Evolutionary conservation across 1,139 yeast species (phyloP).

Genomic region (Yamadazyma buinensis): DNA sequence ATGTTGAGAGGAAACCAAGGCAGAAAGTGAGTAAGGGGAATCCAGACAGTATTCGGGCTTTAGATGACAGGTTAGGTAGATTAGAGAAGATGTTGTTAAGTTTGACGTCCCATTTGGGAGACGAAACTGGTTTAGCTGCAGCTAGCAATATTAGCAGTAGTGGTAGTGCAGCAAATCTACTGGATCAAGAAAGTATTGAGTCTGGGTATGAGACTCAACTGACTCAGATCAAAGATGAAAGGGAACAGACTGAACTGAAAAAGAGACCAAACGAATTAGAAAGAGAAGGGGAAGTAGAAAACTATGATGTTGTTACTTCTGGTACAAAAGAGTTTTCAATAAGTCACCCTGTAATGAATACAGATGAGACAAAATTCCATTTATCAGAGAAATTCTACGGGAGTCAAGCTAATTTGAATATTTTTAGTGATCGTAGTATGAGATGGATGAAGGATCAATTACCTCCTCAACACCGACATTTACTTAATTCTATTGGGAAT

Average conservation of each 20-base stretch:
- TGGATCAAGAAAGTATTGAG: too few relatives aligned
- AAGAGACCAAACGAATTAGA: not conserved
- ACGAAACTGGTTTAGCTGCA: not conserved
- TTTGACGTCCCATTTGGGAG: constrained; percentile 7
- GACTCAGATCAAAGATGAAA: too few relatives aligned
- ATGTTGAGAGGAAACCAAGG: constrained; percentile 15
- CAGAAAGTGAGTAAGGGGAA: constrained; percentile 3
- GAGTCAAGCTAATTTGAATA: constrained; percentile 16
- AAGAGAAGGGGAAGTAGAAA: not conserved
- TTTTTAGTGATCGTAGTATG: constrained; percentile 17
- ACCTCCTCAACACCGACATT: constrained; percentile 12
- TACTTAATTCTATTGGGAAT: constrained; percentile 28
- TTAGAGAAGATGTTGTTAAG: constrained; percentile 9
- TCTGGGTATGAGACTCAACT: too few relatives aligned
- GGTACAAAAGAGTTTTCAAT: constrained; percentile 1
- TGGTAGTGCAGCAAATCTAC: too few relatives aligned
- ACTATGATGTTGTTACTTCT: not conserved
- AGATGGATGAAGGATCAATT: constrained; percentile 14
- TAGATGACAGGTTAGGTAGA: constrained; percentile 12
- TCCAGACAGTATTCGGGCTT: constrained; percentile 6
- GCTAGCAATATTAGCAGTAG: not conserved
- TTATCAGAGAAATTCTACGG: constrained; percentile 15
- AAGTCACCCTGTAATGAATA: not conserved
- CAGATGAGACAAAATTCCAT: constrained; percentile 2
- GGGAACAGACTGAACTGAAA: too few relatives aligned